Percentiles rank a stretch among this genome's conserved stretches.
Conservation (phyloP, 2,329 filamentous ascomycete species). For the Curvularia eragrostidis region DNA sequence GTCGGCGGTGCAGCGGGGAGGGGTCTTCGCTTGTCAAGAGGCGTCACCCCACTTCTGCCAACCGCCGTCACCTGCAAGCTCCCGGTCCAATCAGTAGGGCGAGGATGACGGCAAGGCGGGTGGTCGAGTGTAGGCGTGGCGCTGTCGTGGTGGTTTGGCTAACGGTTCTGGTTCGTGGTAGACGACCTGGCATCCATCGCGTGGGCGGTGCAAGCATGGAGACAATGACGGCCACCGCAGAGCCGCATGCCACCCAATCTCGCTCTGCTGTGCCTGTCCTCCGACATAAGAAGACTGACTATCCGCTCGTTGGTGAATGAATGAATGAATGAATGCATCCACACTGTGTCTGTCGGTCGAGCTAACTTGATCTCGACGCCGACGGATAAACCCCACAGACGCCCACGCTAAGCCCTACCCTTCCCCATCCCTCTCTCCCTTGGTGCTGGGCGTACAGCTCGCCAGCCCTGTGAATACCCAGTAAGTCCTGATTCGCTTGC, state of each 20-base stretch:
- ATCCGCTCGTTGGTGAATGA: not conserved
- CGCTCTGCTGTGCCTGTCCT: not conserved
- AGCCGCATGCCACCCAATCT: conserved; percentile 14
- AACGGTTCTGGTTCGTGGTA: conserved; percentile 11
- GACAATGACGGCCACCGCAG: conserved; percentile 15
- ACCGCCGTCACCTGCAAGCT: conserved; percentile 14
- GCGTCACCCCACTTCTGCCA: conserved; percentile 18
- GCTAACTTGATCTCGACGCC: not conserved
- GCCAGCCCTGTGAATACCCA: conserved; percentile 11
- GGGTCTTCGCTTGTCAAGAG: conserved; percentile 14
- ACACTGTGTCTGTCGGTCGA: not conserved
- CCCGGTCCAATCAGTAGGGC: conserved; percentile 14
- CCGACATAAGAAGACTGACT: conserved; percentile 1
- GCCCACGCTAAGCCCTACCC: conserved; percentile 22
- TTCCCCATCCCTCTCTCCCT: conserved; percentile 6
- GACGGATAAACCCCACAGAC: conserved; percentile 8
- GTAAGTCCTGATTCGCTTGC: conserved; percentile 27
- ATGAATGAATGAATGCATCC: too few relatives aligned
- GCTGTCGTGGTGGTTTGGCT: conserved; percentile 7
- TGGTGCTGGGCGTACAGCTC: conserved; percentile 10
- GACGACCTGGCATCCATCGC: conserved; percentile 8
- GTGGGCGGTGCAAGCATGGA: not conserved
- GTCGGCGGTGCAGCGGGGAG: conserved; percentile 20
- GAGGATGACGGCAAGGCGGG: conserved; percentile 1
- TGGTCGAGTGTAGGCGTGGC: conserved; percentile 6